These are phyloP conservation scores for Melastoma malabathricum DNA, from an alignment of 345 rosid genomes.

Conservation along the genomic window DNA sequence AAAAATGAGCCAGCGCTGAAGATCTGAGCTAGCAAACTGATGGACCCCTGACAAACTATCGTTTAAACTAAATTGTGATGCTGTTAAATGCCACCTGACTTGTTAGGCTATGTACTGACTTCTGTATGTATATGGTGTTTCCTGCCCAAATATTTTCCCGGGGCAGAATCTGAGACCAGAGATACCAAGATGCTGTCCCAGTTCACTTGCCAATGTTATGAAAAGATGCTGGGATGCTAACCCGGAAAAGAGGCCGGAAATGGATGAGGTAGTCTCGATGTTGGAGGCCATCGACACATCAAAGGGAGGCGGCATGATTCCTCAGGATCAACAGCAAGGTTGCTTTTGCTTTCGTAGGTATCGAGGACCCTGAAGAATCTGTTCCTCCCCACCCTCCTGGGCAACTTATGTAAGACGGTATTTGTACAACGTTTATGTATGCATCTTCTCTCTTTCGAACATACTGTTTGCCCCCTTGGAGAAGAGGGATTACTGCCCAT, in stretches of 20 bases:
- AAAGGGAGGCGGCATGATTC: conserved; percentile 97
- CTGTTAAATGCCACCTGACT: too few relatives aligned
- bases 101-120: too few relatives aligned
- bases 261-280: conserved; percentile 92
- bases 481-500: conserved; percentile 2
- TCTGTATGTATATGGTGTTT: too few relatives aligned
- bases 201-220: conserved; percentile 78
- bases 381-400: neutral
- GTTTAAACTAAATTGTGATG: too few relatives aligned
- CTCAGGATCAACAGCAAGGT: conserved; percentile 66
- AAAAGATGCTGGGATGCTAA: conserved; percentile 96
- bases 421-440: too few relatives aligned
- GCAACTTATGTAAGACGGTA: conserved; percentile 3
- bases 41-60: too few relatives aligned
- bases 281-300: conserved; percentile 80
- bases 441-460: too few relatives aligned
- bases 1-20: too few relatives aligned
- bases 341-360: conserved; percentile 76
- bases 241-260: conserved; percentile 89
- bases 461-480: neutral
- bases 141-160: neutral
- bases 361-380: conserved; percentile 62
- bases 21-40: too few relatives aligned
- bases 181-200: conserved; percentile 95
- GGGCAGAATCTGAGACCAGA: conserved; percentile 89